phyloP scores from a whole-genome alignment of 2,329 filamentous ascomycete genomes.

The Alternaria novae-zelandiae region DNA sequence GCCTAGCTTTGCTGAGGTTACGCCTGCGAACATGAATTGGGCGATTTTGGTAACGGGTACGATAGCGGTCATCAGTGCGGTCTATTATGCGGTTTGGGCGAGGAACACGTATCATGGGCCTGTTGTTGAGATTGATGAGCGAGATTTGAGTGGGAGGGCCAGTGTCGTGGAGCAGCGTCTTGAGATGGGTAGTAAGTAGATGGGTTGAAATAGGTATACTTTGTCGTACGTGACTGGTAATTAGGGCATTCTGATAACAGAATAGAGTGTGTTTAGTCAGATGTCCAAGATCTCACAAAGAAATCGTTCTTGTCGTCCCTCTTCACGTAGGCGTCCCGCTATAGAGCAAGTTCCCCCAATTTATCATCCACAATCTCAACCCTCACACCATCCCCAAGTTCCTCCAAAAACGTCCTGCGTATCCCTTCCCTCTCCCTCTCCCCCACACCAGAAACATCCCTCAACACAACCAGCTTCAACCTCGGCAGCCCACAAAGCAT shows the following conservation, averaged over 20 bases:
- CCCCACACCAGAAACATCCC: neutral
- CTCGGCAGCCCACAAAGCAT: neutral
- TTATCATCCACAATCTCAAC: neutral
- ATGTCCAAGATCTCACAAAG: neutral
- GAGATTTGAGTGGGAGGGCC: neutral
- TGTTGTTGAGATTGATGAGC: constrained; percentile 24
- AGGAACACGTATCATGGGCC: constrained; percentile 35
- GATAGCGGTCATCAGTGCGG: constrained; percentile 21
- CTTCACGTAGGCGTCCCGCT: neutral
- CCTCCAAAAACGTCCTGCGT: neutral
- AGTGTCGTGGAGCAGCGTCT: neutral
- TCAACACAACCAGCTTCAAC: neutral
- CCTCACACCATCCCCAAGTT: neutral
- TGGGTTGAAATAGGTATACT: rapidly evolving
- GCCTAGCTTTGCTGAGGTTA: constrained; percentile 24
- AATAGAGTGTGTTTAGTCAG: rapidly evolving
- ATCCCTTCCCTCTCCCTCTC: neutral
- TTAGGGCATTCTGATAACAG: neutral
- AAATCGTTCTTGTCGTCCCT: neutral
- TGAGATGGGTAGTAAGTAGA: neutral
- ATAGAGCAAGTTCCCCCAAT: neutral
- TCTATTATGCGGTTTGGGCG: constrained; percentile 35
- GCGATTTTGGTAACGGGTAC: constrained; percentile 28
- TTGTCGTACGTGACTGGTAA: rapidly evolving
- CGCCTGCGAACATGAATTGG: constrained; percentile 37